Evolutionary conservation across 352 stramenopile genomes (phyloP).

Genomic region (Blastocystis sp.): DNA sequence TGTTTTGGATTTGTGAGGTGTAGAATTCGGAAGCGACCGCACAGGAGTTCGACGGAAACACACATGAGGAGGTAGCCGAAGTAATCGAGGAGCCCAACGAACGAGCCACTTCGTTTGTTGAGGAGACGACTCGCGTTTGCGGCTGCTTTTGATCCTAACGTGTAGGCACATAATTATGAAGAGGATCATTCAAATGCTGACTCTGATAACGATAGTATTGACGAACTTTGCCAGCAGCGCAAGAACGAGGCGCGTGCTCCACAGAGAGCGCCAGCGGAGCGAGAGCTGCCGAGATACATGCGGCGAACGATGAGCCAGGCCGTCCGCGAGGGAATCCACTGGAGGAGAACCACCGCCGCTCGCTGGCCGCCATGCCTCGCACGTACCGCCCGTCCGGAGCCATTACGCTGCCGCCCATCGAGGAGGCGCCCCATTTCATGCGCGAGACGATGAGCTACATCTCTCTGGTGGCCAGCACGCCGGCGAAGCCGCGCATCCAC

Average conservation of each 20-base stretch:
- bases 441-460: slow-evolving; percentile 25
- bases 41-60: background rate
- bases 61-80: background rate
- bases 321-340: background rate
- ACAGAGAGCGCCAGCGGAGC: background rate
- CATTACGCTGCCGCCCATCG: background rate
- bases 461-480: background rate
- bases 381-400: background rate
- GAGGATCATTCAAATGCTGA: slow-evolving; percentile 16
- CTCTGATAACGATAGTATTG: slow-evolving; percentile 52
- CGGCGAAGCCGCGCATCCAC: background rate
- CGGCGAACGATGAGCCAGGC: background rate
- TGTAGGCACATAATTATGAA: background rate
- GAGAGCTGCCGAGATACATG: slow-evolving; percentile 31
- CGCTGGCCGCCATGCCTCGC: background rate
- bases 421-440: slow-evolving; percentile 36
- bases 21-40: background rate
- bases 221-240: slow-evolving; percentile 2
- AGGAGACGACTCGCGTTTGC: background rate
- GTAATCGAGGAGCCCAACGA: background rate
- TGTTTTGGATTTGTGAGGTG: background rate
- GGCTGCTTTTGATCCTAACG: background rate
- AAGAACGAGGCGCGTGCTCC: background rate
- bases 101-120: background rate
- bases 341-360: slow-evolving; percentile 31